Evolutionary conservation across 108 stramenopile genomes (phyloP).

Genomic region (Pelagomonas calceolata): DNA sequence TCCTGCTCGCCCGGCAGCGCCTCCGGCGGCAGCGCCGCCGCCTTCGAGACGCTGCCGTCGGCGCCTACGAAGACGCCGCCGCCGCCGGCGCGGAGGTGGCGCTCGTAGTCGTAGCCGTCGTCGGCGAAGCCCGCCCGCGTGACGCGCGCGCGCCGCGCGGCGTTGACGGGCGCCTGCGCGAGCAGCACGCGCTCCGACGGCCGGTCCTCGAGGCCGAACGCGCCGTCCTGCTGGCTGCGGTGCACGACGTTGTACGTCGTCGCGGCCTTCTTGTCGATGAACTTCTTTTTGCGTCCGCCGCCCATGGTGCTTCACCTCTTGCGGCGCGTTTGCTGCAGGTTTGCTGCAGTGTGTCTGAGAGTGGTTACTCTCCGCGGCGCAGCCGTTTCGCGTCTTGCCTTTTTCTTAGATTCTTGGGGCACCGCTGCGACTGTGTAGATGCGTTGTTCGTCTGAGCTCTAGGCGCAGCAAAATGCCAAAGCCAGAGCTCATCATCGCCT

Average conservation of each 20-base stretch:
- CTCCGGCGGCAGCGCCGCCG: constrained; percentile 1
- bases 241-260: constrained; percentile 64
- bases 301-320: no score
- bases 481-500: no score
- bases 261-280: constrained; percentile 75
- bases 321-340: no score
- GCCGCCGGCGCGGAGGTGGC: constrained; percentile 71
- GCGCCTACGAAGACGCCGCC: constrained; percentile 28
- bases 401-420: no score
- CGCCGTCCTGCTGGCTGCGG: constrained; percentile 71
- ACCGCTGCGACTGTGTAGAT: no score
- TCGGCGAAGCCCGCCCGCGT: constrained; percentile 53
- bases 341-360: no score
- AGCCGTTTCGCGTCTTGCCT: no score
- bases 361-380: no score
- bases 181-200: constrained; percentile 29
- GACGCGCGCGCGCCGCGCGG: neutral
- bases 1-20: constrained; percentile 25
- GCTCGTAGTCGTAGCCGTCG: constrained; percentile 69
- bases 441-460: no score
- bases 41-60: constrained; percentile 11
- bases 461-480: no score
- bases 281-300: constrained; percentile 67
- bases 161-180: constrained; percentile 31
- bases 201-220: constrained; percentile 30